A percentile compares a stretch with the other conserved stretches of the same genome.
Evolutionary conservation across 495 filamentous ascomycete genomes (phyloP).

Genomic region (Penicillium ucsense): DNA sequence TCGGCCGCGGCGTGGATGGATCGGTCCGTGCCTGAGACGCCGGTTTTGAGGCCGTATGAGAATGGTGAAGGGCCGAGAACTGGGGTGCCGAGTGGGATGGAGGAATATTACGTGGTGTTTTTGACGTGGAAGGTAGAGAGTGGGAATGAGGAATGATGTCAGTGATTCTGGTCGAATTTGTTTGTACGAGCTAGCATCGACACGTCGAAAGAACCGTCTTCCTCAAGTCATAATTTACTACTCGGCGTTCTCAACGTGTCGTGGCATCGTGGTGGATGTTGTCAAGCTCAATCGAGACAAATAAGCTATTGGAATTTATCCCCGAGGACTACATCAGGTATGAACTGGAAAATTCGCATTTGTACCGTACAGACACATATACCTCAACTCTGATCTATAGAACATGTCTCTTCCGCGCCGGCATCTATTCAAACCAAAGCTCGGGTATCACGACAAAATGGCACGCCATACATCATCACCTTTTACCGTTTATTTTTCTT

Average conservation of each 20-base stretch:
- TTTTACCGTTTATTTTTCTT: not conserved
- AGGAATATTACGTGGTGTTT: not conserved
- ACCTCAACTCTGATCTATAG: not conserved
- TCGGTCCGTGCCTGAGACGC: not conserved
- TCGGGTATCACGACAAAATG: slow-evolving; percentile 10
- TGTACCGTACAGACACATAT: not conserved
- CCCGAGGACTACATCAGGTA: too few relatives aligned
- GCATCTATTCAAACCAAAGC: slow-evolving; percentile 10
- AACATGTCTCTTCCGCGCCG: not conserved
- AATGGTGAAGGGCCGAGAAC: too few relatives aligned
- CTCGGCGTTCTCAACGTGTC: too few relatives aligned
- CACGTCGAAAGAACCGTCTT: not conserved
- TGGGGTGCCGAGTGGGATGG: not conserved
- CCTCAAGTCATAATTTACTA: too few relatives aligned
- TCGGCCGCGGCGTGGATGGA: too few relatives aligned
- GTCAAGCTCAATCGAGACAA: too few relatives aligned
- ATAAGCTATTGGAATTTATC: too few relatives aligned
- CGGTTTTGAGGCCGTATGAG: not conserved
- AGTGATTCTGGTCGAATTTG: not conserved
- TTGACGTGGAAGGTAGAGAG: not conserved
- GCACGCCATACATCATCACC: not conserved
- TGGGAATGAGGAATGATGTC: not conserved
- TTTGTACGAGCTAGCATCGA: not conserved
- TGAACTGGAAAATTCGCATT: not conserved
- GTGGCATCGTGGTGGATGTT: too few relatives aligned